Conservation (phyloP, 768 basidiomycete genomes). For the Tulasnella sp. region DNA sequence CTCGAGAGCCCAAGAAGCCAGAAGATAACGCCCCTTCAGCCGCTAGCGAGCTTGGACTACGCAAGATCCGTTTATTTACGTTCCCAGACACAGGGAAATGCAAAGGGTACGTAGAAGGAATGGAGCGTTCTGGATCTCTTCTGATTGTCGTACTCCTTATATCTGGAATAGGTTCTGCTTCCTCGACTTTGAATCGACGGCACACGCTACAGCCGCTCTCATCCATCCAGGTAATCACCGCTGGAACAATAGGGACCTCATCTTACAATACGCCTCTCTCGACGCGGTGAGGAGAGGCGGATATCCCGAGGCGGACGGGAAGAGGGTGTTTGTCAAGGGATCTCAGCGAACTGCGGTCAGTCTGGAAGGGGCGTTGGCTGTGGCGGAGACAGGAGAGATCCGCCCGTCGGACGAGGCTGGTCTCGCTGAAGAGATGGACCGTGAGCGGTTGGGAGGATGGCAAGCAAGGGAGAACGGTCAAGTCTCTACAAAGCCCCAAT, state of each 20-base stretch:
- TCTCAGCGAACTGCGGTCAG: background rate
- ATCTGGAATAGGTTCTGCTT: constrained; percentile 49
- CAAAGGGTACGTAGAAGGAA: constrained; percentile 62
- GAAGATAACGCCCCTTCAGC: constrained; percentile 8
- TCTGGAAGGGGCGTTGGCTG: background rate
- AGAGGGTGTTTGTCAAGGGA: constrained; percentile 8
- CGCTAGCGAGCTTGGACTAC: constrained; percentile 23
- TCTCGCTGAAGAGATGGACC: constrained; percentile 21
- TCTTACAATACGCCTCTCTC: constrained; percentile 79
- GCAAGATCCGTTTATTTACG: constrained; percentile 85
- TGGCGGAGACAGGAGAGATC: background rate
- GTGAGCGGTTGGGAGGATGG: constrained; percentile 16
- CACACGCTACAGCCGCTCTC: constrained; percentile 72
- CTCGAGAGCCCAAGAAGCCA: too few species aligned
- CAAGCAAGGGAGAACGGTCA: constrained; percentile 7
- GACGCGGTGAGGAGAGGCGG: constrained; percentile 84
- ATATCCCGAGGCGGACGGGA: constrained; percentile 8
- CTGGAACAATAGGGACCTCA: constrained; percentile 72
- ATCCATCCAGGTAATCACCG: constrained; percentile 76
- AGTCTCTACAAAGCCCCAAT: constrained; percentile 2
- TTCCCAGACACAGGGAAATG: constrained; percentile 93
- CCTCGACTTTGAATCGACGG: constrained; percentile 72
- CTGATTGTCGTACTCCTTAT: background rate
- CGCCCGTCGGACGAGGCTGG: constrained; percentile 1
- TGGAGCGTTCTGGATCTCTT: background rate